A percentile compares a stretch with the other conserved stretches of the same genome.
phyloP scores from a whole-genome alignment of 2,329 filamentous ascomycete species.

The Monosporascus sp. region DNA sequence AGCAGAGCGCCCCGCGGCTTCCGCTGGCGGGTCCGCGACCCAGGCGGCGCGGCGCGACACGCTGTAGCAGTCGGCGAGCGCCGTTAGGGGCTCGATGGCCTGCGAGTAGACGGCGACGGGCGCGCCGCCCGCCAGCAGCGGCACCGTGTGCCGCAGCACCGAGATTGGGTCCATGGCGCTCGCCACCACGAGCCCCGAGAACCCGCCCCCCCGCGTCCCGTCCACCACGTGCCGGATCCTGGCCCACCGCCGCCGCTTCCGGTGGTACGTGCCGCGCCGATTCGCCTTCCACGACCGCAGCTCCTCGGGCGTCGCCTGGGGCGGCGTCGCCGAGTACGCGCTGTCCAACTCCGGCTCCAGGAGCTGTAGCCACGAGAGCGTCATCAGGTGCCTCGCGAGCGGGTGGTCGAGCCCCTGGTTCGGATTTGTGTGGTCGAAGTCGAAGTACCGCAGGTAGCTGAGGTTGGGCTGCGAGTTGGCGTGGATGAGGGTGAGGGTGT shows the following conservation, averaged over 20 bases:
- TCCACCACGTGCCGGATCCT: conserved; percentile 68
- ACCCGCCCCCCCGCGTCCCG: conserved; percentile 67
- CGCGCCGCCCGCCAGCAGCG: conserved; percentile 76
- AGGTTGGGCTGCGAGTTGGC: conserved; percentile 83
- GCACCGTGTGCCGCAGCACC: conserved; percentile 69
- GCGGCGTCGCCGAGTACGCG: conserved; percentile 64
- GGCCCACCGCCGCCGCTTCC: conserved; percentile 81
- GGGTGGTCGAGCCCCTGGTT: conserved; percentile 64
- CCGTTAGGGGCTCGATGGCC: conserved; percentile 70
- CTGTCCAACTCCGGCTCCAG: conserved; percentile 70
- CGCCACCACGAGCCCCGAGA: conserved; percentile 78
- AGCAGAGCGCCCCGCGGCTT: conserved; percentile 37
- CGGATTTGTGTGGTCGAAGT: conserved; percentile 67
- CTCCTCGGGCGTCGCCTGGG: conserved; percentile 51
- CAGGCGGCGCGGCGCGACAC: conserved; percentile 75
- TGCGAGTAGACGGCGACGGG: conserved; percentile 82
- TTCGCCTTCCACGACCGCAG: conserved; percentile 72
- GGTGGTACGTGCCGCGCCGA: conserved; percentile 79
- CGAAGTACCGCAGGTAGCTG: conserved; percentile 81
- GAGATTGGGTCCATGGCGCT: conserved; percentile 75
- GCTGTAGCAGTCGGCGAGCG: conserved; percentile 78
- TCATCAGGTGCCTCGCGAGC: conserved; percentile 73
- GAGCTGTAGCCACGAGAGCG: conserved; percentile 88
- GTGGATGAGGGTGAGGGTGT: conserved; percentile 77
- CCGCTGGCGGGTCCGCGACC: conserved; percentile 47